A percentile compares a stretch with the other conserved stretches of the same genome.
These are phyloP conservation scores for Aaosphaeria pasadenensis DNA, from an alignment of 2,329 filamentous ascomycete genomes.

Conservation along the genomic window DNA sequence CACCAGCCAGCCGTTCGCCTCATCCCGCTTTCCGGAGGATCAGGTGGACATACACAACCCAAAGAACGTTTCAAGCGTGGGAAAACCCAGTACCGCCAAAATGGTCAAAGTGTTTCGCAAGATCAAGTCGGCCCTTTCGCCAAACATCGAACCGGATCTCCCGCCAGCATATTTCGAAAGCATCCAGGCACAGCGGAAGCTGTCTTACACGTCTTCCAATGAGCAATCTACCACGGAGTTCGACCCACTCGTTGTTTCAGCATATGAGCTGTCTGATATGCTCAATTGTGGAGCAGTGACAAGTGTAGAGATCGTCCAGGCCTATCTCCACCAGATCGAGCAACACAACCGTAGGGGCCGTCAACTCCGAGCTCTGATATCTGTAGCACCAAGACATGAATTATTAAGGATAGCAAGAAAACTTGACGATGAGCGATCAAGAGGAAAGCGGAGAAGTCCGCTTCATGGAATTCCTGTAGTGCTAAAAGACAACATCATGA, in stretches of 20 bases:
- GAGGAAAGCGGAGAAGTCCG: constrained; percentile 33
- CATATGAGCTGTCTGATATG: constrained; percentile 30
- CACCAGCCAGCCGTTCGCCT: background rate
- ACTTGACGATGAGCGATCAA: constrained; percentile 40
- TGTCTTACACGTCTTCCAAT: constrained; percentile 25
- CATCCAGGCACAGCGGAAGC: constrained; percentile 17
- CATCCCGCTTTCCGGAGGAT: background rate
- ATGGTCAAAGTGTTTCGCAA: constrained; percentile 18
- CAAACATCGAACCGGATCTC: constrained; percentile 19
- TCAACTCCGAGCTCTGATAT: constrained; percentile 37
- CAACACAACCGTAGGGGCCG: constrained; percentile 33
- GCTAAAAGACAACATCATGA: constrained; percentile 43
- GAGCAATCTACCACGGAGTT: constrained; percentile 25
- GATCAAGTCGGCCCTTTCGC: constrained; percentile 25
- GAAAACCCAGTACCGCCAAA: background rate
- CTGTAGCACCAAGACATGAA: constrained; percentile 35
- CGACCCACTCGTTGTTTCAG: constrained; percentile 29
- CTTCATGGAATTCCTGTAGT: constrained; percentile 45
- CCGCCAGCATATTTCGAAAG: constrained; percentile 15
- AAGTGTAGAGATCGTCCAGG: constrained; percentile 34
- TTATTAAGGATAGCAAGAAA: constrained; percentile 34
- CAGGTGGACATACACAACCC: background rate
- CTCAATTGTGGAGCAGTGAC: constrained; percentile 26
- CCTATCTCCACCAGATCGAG: constrained; percentile 33
- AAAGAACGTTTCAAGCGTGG: background rate